These are phyloP conservation scores for Thielaviopsis populi DNA, from an alignment of 2,329 filamentous ascomycete species.

Conservation along the genomic window DNA sequence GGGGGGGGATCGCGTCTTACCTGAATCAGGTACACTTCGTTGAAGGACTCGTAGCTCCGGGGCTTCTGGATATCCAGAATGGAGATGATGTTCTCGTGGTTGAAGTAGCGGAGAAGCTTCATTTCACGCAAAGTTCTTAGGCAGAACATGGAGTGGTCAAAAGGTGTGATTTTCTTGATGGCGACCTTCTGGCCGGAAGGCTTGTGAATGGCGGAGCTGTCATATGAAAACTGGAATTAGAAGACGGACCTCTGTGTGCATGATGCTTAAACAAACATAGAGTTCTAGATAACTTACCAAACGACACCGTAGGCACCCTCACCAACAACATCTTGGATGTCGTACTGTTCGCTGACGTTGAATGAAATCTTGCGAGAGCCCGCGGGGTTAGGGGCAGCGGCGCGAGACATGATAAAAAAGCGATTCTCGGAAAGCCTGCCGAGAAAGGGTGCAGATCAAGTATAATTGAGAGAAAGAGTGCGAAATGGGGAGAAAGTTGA, in stretches of 20 bases:
- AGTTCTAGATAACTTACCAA: constrained; percentile 48
- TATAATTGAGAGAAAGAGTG: constrained; percentile 8
- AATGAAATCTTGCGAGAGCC: constrained; percentile 92
- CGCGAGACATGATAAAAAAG: constrained; percentile 36
- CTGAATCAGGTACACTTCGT: constrained; percentile 97
- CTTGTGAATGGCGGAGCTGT: constrained; percentile 90
- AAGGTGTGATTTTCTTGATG: constrained; percentile 99
- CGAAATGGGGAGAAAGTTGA: constrained; percentile 7
- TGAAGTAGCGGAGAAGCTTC: constrained; percentile 98
- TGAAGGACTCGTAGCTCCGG: constrained; percentile 86
- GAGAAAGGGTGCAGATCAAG: neutral
- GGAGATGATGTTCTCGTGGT: constrained; percentile 99
- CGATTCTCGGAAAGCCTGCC: constrained; percentile 12
- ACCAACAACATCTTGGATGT: constrained; percentile 98
- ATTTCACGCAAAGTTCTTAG: constrained; percentile 92
- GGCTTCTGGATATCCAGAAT: constrained; percentile 99
- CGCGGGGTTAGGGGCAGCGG: constrained; percentile 40
- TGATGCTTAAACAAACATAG: neutral
- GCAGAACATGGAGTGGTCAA: constrained; percentile 99
- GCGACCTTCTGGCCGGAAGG: constrained; percentile 96
- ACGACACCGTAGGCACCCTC: constrained; percentile 98
- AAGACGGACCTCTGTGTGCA: neutral
- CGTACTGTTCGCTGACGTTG: constrained; percentile 98
- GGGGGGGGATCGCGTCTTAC: constrained; percentile 34
- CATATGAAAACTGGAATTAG: neutral